These are phyloP conservation scores for Gynochthodes officinalis DNA, from an alignment of 257 asterid genomes.

Conservation along the genomic window DNA sequence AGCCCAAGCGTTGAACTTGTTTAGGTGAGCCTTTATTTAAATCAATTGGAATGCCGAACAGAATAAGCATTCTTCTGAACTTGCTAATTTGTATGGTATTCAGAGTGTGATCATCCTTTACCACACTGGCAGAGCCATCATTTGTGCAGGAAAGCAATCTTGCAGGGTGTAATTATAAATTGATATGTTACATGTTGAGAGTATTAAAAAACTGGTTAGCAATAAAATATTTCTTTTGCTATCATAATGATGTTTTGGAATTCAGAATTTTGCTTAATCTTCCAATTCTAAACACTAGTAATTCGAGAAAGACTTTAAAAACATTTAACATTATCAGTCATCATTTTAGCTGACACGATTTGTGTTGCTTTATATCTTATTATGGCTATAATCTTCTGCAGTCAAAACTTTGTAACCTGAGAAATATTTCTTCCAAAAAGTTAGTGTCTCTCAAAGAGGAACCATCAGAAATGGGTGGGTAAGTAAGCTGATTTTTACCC, in stretches of 20 bases:
- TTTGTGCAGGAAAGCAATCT: background rate
- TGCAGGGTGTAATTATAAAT: background rate
- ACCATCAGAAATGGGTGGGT: conserved; percentile 99
- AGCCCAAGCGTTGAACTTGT: background rate
- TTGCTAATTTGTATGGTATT: background rate
- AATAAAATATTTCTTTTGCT: background rate
- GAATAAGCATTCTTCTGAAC: background rate
- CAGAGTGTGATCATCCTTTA: background rate
- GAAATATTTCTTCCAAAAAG: conserved; percentile 47
- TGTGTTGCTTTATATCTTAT: conserved; percentile 9
- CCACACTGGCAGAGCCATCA: background rate
- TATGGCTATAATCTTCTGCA: conserved; percentile 29
- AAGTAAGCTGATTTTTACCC: conserved; percentile 28
- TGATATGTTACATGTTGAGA: background rate
- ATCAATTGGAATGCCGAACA: background rate
- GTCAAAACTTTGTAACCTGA: conserved; percentile 84
- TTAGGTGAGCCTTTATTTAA: background rate
- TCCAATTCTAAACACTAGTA: background rate
- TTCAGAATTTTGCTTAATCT: background rate
- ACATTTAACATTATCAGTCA: background rate
- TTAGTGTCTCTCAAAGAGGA: conserved; percentile 67
- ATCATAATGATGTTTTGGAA: background rate
- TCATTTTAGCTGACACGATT: background rate
- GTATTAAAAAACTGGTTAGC: background rate
- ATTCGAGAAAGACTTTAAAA: background rate